Percentiles rank a stretch among this genome's conserved stretches.
Evolutionary conservation across 2,329 filamentous ascomycete species (phyloP).

Genomic region (Pochonia chlamydosporia): DNA sequence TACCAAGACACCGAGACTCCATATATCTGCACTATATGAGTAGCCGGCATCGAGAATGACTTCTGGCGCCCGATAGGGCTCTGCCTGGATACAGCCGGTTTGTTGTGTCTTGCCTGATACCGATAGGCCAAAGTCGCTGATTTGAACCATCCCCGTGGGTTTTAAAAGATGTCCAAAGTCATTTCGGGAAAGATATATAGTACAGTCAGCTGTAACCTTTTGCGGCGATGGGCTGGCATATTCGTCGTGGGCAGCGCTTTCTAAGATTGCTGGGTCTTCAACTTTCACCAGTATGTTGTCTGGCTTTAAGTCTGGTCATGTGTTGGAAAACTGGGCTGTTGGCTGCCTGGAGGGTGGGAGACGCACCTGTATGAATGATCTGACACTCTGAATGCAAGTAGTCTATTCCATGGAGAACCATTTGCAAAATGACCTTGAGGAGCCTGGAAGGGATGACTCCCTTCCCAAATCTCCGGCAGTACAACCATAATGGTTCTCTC

Average conservation of each 20-base stretch:
- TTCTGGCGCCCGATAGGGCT: constrained; percentile 16
- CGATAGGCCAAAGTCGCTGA: constrained; percentile 14
- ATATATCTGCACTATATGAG: constrained; percentile 15
- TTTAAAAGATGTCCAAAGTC: constrained; percentile 13
- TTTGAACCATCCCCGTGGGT: constrained; percentile 14
- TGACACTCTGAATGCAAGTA: constrained; percentile 18
- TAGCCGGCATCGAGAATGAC: constrained; percentile 16
- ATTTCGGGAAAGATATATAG: constrained; percentile 18
- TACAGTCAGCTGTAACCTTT: constrained; percentile 10
- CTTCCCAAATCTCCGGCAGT: constrained; percentile 13
- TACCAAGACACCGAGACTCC: constrained; percentile 18
- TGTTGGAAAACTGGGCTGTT: no score
- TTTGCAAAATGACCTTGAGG: constrained; percentile 16
- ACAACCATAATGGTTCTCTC: constrained; percentile 19
- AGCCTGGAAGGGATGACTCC: constrained; percentile 13
- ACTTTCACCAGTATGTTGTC: constrained; percentile 16
- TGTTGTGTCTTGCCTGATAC: constrained; percentile 7
- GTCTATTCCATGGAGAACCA: constrained; percentile 16
- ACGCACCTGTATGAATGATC: constrained; percentile 15
- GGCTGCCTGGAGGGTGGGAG: no score
- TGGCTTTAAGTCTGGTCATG: constrained; percentile 14
- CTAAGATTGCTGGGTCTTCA: constrained; percentile 13
- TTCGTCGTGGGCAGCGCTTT: constrained; percentile 14
- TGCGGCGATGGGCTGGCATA: constrained; percentile 15
- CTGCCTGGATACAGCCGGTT: constrained; percentile 11